Evolutionary conservation across 305 asterid species (phyloP).

Genomic region (Ajuga reptans): DNA sequence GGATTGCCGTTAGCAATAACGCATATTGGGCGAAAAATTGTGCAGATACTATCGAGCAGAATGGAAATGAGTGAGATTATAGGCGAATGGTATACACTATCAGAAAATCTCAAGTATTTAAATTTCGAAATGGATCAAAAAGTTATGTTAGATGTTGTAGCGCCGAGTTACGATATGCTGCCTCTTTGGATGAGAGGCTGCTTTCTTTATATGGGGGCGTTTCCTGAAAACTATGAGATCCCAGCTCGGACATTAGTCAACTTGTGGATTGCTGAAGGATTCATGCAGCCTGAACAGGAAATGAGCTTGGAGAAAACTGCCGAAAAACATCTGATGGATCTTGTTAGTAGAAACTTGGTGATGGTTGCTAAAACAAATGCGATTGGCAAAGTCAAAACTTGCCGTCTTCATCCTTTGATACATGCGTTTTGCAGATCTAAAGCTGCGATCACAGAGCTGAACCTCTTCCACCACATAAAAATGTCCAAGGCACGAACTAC

Average conservation of each 20-base stretch:
- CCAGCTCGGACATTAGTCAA: not conserved
- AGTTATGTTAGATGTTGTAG: constrained; percentile 2
- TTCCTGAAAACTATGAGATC: not conserved
- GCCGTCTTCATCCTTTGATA: not conserved
- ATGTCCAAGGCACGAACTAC: not conserved
- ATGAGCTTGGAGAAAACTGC: not conserved
- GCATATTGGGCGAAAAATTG: constrained; percentile 32
- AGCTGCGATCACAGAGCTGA: constrained; percentile 22
- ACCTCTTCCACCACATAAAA: constrained; percentile 26
- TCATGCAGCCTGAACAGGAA: not conserved
- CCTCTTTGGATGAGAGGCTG: not conserved
- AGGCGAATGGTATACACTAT: constrained; percentile 12
- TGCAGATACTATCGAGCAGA: not conserved
- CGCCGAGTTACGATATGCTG: constrained; percentile 2
- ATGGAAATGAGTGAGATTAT: not conserved
- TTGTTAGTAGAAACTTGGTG: not conserved
- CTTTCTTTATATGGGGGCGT: not conserved
- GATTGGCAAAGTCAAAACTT: not conserved
- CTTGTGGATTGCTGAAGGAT: not conserved
- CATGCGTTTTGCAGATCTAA: not conserved
- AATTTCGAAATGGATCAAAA: not conserved
- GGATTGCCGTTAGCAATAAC: constrained; percentile 34
- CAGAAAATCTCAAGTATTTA: not conserved
- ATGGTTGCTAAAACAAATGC: not conserved
- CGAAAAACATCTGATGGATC: not conserved